phyloP scores from a whole-genome alignment of 371 early-diverging fungal species.

The Mucor piriformis region DNA sequence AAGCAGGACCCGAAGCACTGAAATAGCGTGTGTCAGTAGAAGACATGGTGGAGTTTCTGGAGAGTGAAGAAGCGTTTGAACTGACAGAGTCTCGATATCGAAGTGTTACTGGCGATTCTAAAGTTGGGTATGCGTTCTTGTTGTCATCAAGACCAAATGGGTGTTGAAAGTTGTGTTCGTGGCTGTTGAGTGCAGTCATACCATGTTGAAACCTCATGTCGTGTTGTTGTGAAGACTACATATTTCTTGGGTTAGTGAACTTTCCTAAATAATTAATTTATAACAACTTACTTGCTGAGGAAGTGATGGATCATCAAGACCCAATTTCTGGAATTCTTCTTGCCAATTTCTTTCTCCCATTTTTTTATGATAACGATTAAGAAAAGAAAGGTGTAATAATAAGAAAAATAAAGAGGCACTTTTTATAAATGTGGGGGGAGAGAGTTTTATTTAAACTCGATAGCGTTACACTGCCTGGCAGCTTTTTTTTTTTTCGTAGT shows the following conservation, averaged over 20 bases:
- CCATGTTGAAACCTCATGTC: too few relatives aligned
- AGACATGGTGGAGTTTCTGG: slow-evolving; percentile 16
- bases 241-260: background rate
- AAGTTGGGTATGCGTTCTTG: background rate
- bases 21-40: slow-evolving; percentile 8
- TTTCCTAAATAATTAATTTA: background rate
- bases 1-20: background rate
- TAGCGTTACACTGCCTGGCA: slow-evolving; percentile 8
- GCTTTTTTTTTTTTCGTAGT: background rate
- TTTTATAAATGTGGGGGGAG: background rate
- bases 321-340: slow-evolving; percentile 1
- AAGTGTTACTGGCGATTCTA: slow-evolving; percentile 11
- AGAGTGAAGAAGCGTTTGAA: slow-evolving; percentile 17
- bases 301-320: slow-evolving; percentile 6
- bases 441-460: background rate
- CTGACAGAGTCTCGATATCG: slow-evolving; percentile 17
- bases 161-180: slow-evolving; percentile 5
- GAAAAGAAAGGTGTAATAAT: background rate
- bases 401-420: too few relatives aligned
- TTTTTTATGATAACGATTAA: background rate
- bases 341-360: slow-evolving; percentile 11
- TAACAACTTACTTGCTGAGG: slow-evolving; percentile 2
- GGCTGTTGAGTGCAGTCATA: background rate
- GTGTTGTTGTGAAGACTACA: background rate
- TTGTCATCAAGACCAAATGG: background rate